These are phyloP conservation scores for Vaccinium vitisidaea DNA, from an alignment of 148 eudicot species.

Conservation along the genomic window DNA sequence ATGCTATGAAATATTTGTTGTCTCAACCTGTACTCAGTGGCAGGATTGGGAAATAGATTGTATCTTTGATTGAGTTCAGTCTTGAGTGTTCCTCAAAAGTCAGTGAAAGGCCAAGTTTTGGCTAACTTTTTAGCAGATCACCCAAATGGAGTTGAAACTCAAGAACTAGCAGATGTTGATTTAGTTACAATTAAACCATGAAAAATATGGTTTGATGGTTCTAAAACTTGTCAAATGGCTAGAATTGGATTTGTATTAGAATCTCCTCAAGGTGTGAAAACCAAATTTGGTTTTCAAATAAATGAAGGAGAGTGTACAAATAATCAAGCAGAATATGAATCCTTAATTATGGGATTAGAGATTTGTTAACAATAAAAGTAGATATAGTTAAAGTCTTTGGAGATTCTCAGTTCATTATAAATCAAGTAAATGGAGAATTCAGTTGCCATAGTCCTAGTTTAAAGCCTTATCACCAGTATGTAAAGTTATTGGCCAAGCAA, in stretches of 20 bases:
- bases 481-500: too few species aligned
- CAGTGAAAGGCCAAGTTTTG: background rate
- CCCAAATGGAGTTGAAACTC: background rate
- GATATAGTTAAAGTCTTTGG: background rate
- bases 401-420: too few species aligned
- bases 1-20: too few species aligned
- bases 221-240: background rate
- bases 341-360: background rate
- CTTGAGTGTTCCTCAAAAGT: background rate
- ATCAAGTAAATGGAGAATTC: background rate
- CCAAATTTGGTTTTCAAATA: background rate
- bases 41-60: too few species aligned
- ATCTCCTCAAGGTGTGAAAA: background rate
- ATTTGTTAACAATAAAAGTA: background rate
- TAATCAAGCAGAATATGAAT: background rate
- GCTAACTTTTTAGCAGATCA: background rate
- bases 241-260: background rate
- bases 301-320: background rate
- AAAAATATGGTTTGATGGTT: background rate
- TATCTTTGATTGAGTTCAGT: too few species aligned
- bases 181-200: background rate
- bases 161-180: background rate
- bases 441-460: background rate
- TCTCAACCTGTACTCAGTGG: too few species aligned
- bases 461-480: too few species aligned